Conservation (phyloP, 2,329 filamentous ascomycete genomes). For the Aspergillus sp. region DNA sequence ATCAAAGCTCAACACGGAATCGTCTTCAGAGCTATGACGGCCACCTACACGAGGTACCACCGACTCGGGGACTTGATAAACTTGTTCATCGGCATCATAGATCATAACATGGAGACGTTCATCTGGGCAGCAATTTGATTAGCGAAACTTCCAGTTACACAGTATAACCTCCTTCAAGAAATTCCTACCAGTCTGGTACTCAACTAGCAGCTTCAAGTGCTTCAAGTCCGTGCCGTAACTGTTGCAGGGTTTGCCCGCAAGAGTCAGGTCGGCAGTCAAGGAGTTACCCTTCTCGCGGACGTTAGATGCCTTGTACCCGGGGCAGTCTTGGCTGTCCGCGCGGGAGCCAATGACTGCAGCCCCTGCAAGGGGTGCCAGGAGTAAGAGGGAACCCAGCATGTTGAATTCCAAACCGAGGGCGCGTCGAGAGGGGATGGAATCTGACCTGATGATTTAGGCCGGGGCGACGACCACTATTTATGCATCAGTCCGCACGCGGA, state of each 20-base stretch:
- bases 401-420: conserved; percentile 2
- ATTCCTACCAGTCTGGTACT: conserved; percentile 58
- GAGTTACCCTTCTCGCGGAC: conserved; percentile 40
- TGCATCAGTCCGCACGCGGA: neutral
- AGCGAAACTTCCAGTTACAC: neutral
- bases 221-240: conserved; percentile 59
- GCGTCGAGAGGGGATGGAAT: neutral
- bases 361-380: conserved; percentile 29
- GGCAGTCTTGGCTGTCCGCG: conserved; percentile 25
- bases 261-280: conserved; percentile 66
- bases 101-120: conserved; percentile 73
- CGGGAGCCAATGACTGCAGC: conserved; percentile 24
- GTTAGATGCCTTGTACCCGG: conserved; percentile 40
- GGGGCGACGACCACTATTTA: conserved; percentile 1
- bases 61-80: conserved; percentile 72
- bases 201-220: conserved; percentile 58
- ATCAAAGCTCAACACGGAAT: conserved; percentile 47
- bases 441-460: neutral
- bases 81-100: conserved; percentile 65
- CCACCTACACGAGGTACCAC: conserved; percentile 62
- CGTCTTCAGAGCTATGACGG: conserved; percentile 46
- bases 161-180: neutral
- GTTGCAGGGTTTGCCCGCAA: conserved; percentile 67
- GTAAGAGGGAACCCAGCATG: conserved; percentile 28
- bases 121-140: conserved; percentile 40